These are phyloP conservation scores for Colletotrichum plurivorum DNA, from an alignment of 2,329 filamentous ascomycete species.

Conservation along the genomic window DNA sequence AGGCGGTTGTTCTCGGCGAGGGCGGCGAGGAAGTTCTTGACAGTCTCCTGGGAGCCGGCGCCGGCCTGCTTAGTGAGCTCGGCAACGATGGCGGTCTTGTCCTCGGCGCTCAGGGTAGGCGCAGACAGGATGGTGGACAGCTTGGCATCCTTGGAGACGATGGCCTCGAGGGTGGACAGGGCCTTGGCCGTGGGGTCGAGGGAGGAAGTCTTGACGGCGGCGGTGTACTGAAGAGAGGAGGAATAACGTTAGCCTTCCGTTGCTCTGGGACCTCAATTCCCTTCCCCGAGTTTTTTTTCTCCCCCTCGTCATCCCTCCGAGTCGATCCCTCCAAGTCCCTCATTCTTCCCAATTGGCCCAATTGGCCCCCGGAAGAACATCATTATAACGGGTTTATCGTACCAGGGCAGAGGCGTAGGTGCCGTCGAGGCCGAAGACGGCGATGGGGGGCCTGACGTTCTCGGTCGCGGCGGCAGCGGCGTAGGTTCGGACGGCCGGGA, in stretches of 20 bases:
- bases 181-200: slow-evolving; percentile 90
- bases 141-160: slow-evolving; percentile 88
- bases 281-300: not conserved
- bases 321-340: slow-evolving; percentile 10
- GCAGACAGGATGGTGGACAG: slow-evolving; percentile 81
- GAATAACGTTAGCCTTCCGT: slow-evolving; percentile 49
- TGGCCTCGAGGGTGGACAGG: slow-evolving; percentile 77
- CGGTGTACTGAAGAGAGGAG: slow-evolving; percentile 84
- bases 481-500: slow-evolving; percentile 78
- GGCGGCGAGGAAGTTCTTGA: slow-evolving; percentile 94
- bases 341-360: slow-evolving; percentile 43
- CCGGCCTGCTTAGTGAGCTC: slow-evolving; percentile 91
- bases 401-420: slow-evolving; percentile 99
- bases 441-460: slow-evolving; percentile 85
- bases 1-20: slow-evolving; percentile 98
- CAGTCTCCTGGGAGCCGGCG: slow-evolving; percentile 78
- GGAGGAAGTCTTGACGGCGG: slow-evolving; percentile 86
- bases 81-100: slow-evolving; percentile 88
- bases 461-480: slow-evolving; percentile 74
- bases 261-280: slow-evolving; percentile 30
- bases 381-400: slow-evolving; percentile 58
- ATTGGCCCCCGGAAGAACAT: slow-evolving; percentile 24
- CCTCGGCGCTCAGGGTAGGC: slow-evolving; percentile 81
- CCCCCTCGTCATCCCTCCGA: slow-evolving; percentile 10
- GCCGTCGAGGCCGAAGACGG: slow-evolving; percentile 95